Base-by-base conservation (phyloP, 2,329 filamentous ascomycete species). In the Cytospora schulzeri region DNA sequence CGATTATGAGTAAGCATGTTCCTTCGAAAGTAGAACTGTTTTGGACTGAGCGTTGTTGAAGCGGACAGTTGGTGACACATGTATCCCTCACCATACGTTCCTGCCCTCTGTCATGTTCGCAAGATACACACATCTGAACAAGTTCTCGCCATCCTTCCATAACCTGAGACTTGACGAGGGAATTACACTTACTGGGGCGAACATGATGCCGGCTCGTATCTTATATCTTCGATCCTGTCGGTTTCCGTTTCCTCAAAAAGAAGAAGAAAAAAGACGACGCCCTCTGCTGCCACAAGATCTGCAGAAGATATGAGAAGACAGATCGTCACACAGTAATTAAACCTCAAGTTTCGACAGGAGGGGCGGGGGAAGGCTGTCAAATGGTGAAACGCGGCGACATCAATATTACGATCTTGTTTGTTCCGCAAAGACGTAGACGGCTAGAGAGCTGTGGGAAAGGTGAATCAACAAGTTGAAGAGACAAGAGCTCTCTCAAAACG, bases 131-230 rank as follows among this genome's bases (percentile, higher is more conserved):
- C 8, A n/a, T 19, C 24, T 19, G 19, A 24, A 8, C 11, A 5
- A 24, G 9, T 24, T 15, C n/a, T 48, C 8, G n/a, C 45, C n/a
- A 11, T 48, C 1, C 45, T 48, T n/a, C 24, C n/a, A n/a, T 41
- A 4, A 14, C 15, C 28, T 17, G n/a, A 29, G 33, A 19, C 15
- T 33, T n/a, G n/a, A 26, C 52, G 41, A 51, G n/a, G n/a, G n/a
- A 31, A 9, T 22, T 22, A 6, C 15, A 60, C 66, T 61, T 59
- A 67, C 66, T 28, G 59, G 64, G 22, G 66, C 66, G 61, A 67
- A 67, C 66, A 67, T 67, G 22, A 50, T 45, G 64, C 22, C 26
- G 63, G 41, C 50, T 48, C 19, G 17, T 41, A 33, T 31, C 51
- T 51, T 41, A 31, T 31, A 5, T 31, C 29, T 50, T 50, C 22